A percentile compares a stretch with the other conserved stretches of the same genome.
Evolutionary conservation across 2,329 filamentous ascomycete species (phyloP).

Genomic region (Ophiognomonia clavigignenti-juglandacearum): DNA sequence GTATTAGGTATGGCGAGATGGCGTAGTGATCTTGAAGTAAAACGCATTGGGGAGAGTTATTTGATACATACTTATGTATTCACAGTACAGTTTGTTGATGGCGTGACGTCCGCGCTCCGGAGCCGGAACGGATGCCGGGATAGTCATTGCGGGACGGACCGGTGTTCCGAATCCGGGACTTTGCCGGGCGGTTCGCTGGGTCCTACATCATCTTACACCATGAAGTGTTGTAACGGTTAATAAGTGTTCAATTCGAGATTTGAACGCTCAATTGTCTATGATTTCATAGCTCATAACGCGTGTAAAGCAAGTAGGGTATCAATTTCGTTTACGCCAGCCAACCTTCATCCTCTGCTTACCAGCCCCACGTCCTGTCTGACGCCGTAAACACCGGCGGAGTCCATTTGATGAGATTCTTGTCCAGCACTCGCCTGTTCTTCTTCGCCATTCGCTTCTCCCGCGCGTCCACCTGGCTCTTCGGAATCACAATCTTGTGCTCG

Average conservation of each 20-base stretch:
- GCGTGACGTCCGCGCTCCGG: no score
- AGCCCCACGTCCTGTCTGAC: slow-evolving; percentile 88
- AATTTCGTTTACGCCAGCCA: neutral
- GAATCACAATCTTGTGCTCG: slow-evolving; percentile 92
- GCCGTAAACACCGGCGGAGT: slow-evolving; percentile 94
- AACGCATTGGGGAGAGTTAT: neutral
- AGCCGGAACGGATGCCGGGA: neutral
- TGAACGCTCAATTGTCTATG: no score
- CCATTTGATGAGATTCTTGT: slow-evolving; percentile 79
- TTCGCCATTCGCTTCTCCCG: slow-evolving; percentile 82
- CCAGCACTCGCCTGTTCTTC: slow-evolving; percentile 68
- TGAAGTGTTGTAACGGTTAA: no score
- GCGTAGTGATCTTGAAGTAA: no score
- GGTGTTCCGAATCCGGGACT: no score
- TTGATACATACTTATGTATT: no score
- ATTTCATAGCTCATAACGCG: slow-evolving; percentile 9
- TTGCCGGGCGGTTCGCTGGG: no score
- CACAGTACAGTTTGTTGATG: no score
- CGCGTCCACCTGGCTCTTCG: slow-evolving; percentile 74
- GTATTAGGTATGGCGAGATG: neutral
- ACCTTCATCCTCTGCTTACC: slow-evolving; percentile 56
- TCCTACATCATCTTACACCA: no score
- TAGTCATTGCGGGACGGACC: no score
- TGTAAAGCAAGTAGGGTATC: no score
- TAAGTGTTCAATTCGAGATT: no score